Conservation (phyloP, 2,329 filamentous ascomycete genomes). For the Talaromyces albobiverticillius region DNA sequence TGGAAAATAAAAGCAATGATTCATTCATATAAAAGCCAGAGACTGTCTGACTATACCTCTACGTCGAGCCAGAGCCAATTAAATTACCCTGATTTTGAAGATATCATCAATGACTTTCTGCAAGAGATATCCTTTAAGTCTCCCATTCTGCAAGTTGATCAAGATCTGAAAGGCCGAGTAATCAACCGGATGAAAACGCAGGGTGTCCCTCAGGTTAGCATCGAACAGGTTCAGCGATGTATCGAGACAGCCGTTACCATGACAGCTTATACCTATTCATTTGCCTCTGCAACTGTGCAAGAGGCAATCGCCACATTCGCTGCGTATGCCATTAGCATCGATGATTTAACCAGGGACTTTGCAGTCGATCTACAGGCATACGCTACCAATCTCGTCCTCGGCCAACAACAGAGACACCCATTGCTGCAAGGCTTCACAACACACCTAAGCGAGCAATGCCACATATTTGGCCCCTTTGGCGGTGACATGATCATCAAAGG, state of each 20-base stretch:
- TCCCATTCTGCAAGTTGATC: not conserved
- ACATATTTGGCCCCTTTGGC: not conserved
- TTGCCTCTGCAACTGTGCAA: not conserved
- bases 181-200: not conserved
- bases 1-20: not conserved
- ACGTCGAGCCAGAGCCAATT: not conserved
- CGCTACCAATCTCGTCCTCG: not conserved
- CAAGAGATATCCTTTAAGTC: not conserved
- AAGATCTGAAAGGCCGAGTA: not conserved
- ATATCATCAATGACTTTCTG: not conserved
- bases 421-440: not conserved
- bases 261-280: not conserved
- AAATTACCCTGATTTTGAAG: not conserved
- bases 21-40: not conserved
- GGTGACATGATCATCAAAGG: not conserved
- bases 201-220: not conserved
- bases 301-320: not conserved
- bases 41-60: not conserved
- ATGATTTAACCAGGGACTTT: not conserved
- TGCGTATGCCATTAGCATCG: not conserved
- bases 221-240: not conserved
- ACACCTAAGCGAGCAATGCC: not conserved
- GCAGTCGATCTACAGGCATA: not conserved
- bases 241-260: not conserved
- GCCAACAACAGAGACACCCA: not conserved